Base-by-base conservation (phyloP, 2,329 filamentous ascomycete genomes). In the Aspergillus aculeatinus region DNA sequence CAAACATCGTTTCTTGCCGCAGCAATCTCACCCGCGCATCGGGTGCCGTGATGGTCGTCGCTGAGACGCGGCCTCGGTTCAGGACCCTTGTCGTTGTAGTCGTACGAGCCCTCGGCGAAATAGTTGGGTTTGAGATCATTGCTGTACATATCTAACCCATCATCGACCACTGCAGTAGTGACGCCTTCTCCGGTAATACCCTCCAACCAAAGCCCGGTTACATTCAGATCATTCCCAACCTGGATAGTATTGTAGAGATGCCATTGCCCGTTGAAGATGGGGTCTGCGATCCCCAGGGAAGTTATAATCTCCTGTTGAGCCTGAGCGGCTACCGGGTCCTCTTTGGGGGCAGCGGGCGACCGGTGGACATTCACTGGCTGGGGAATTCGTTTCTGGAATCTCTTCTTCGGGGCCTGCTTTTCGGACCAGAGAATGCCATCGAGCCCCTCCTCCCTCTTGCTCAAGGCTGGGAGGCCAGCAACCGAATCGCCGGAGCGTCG, bases 141-240 rank as follows among this genome's bases (percentile, higher is more conserved):
- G 79, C 93, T 98, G 78, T 96, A 86, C 89, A 99, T 95, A 72
- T 99, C 95, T 65, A 99, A 77, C 0, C 95, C 95, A 76, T 99
- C 95, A 70, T 99, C 95, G 3, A 99, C 91, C 67, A 99, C 95
- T 57, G 94, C 94, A 2, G 96, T 92, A 1, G 91, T 96, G 19
- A 90, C 85, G 62, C 94, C 94, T 69, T 91, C 86, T 57, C 95
- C 95, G 0, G 94, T 98, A 59, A 97, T 88, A 4, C 93, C 94
- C 67, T 95, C 87, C 68, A 91, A 74, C 95, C 95, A 99, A 5
- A 98, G 83, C 12, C 88, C 92, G 0, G 92, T 96, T n/a, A 98
- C 92, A 70, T 99, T 99, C 70, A 99, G 85, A 74, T 99, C 95
- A 76, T 98, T 91, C 5, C 93, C 94, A 0, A 87, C 73, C 68